phyloP scores from a whole-genome alignment of 31 red algal genomes.

The Asparagopsis taxiformis region DNA sequence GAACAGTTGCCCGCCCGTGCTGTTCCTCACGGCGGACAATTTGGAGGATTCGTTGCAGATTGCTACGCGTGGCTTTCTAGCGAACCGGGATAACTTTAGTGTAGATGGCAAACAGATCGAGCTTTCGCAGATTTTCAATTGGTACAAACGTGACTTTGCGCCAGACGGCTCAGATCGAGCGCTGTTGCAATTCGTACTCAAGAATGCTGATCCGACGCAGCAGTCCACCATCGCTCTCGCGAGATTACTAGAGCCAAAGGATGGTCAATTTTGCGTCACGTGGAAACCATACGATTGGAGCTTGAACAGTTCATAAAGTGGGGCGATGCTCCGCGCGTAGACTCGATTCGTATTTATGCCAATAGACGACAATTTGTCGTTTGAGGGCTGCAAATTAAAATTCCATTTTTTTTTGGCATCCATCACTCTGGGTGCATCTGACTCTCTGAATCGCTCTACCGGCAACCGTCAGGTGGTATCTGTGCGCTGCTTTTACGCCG shows the following conservation, averaged over 20 bases:
- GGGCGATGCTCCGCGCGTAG: no score
- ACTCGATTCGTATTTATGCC: no score
- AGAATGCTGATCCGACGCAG: constrained; percentile 22
- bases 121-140: constrained; percentile 72
- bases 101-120: constrained; percentile 21
- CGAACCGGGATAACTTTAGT: constrained; percentile 37
- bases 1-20: constrained; percentile 78
- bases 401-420: no score
- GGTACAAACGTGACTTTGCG: constrained; percentile 77
- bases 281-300: constrained; percentile 58
- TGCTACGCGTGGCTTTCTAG: constrained; percentile 45
- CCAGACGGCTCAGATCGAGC: constrained; percentile 19
- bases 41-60: constrained; percentile 52
- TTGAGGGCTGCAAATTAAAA: no score
- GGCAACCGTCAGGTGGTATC: no score
- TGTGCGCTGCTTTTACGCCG: no score
- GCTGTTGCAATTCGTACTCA: constrained; percentile 19
- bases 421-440: no score
- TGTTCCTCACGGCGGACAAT: constrained; percentile 69
- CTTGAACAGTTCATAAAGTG: constrained; percentile 18
- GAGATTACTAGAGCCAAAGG: constrained; percentile 10
- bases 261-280: not conserved
- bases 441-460: no score
- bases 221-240: constrained; percentile 2
- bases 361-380: no score